These are phyloP conservation scores for Arabidopsis lyrata DNA, from an alignment of 441 rosid genomes.

Conservation along the genomic window DNA sequence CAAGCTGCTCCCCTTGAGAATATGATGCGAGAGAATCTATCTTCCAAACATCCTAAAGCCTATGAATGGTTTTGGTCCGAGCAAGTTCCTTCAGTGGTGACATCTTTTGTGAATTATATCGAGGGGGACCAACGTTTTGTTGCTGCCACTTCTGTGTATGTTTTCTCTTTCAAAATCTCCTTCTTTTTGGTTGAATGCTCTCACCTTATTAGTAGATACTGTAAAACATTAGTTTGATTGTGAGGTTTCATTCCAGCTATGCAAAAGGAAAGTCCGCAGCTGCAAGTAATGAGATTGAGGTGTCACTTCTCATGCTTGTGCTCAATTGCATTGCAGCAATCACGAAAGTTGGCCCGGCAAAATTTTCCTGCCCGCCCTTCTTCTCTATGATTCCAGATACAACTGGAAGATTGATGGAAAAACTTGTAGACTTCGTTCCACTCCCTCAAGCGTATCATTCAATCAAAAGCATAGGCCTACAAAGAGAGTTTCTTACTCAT, in stretches of 20 bases:
- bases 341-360: slow-evolving; percentile 86
- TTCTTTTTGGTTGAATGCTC: slow-evolving; percentile 13
- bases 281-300: slow-evolving; percentile 67
- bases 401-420: slow-evolving; percentile 90
- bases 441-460: slow-evolving; percentile 72
- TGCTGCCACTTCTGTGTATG: slow-evolving; percentile 78
- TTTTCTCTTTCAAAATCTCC: slow-evolving; percentile 35
- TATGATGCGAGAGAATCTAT: slow-evolving; percentile 79
- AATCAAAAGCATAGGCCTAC: slow-evolving; percentile 78
- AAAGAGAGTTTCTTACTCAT: slow-evolving; percentile 91
- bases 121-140: slow-evolving; percentile 72
- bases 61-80: slow-evolving; percentile 92
- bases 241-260: slow-evolving; percentile 57
- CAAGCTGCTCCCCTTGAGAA: slow-evolving; percentile 85
- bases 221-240: slow-evolving; percentile 36
- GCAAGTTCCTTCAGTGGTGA: slow-evolving; percentile 71
- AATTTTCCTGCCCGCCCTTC: slow-evolving; percentile 82
- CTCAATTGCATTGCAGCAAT: slow-evolving; percentile 85
- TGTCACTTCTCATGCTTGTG: slow-evolving; percentile 84
- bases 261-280: slow-evolving; percentile 56
- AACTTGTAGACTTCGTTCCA: slow-evolving; percentile 78
- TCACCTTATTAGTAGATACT: slow-evolving; percentile 29
- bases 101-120: slow-evolving; percentile 75
- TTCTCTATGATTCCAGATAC: slow-evolving; percentile 74
- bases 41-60: slow-evolving; percentile 76